These are phyloP conservation scores for Dalbergia cochinchinensis DNA, from an alignment of 306 rosid species.

Conservation along the genomic window DNA sequence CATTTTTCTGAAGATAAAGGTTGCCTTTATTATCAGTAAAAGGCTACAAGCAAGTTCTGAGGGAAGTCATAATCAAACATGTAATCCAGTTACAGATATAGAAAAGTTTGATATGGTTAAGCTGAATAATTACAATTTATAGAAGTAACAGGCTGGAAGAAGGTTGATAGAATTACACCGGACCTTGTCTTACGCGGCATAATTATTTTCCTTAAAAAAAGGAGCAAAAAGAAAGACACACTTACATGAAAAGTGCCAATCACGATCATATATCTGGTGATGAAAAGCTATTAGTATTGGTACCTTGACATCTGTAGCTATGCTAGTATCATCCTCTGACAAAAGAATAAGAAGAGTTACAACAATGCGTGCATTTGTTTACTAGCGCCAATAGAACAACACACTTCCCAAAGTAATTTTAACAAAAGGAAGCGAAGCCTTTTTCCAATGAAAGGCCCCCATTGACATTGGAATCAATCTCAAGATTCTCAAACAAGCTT, in stretches of 20 bases:
- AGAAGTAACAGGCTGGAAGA: conserved; percentile 13
- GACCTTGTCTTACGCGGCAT: conserved; percentile 21
- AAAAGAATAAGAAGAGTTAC: conserved; percentile 15
- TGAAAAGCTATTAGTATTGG: conserved; percentile 87
- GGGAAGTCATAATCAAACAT: conserved; percentile 29
- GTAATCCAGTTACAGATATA: conserved; percentile 9
- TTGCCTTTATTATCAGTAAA: conserved; percentile 25
- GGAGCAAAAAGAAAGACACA: conserved; percentile 28
- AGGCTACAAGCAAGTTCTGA: background rate
- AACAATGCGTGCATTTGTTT: background rate
- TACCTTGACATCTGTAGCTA: conserved; percentile 78
- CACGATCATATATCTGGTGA: conserved; percentile 73
- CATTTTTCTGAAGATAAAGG: conserved; percentile 25
- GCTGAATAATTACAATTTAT: background rate
- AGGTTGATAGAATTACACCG: background rate
- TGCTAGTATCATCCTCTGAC: conserved; percentile 97
- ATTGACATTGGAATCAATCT: background rate
- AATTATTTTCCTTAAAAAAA: conserved; percentile 1
- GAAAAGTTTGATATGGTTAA: conserved; percentile 28
- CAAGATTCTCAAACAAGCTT: background rate
- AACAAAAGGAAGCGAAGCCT: too few relatives aligned
- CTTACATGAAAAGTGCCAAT: conserved; percentile 96
- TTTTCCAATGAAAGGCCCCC: background rate
- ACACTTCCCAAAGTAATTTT: too few relatives aligned
- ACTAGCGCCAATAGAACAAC: too few relatives aligned